These are phyloP conservation scores for Mycena rosella DNA, from an alignment of 768 basidiomycete genomes.

Conservation along the genomic window DNA sequence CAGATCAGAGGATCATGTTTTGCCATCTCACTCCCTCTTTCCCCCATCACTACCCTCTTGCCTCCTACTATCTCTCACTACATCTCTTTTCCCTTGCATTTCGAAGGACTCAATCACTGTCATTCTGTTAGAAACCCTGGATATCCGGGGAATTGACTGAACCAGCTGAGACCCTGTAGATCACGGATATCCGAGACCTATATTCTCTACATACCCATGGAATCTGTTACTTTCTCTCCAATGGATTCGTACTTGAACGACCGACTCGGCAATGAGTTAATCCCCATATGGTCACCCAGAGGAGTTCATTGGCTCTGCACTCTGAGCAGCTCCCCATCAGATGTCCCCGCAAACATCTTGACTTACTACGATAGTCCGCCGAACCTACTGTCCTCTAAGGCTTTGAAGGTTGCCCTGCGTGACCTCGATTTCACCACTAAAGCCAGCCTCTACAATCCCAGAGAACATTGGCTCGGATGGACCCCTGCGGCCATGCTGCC, in stretches of 20 bases:
- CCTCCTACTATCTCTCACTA: not conserved
- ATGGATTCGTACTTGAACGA: no score
- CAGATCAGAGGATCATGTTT: no score
- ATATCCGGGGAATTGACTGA: not conserved
- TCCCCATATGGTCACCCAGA: no score
- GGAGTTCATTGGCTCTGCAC: no score
- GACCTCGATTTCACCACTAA: not conserved
- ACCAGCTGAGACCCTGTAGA: not conserved
- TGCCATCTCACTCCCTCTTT: not conserved
- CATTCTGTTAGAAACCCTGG: not conserved
- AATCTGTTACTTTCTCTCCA: not conserved
- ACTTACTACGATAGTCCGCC: no score
- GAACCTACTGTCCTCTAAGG: no score
- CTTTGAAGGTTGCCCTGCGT: no score
- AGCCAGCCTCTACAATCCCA: not conserved
- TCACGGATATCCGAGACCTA: not conserved
- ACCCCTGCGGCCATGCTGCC: not conserved
- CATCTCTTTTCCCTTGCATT: not conserved
- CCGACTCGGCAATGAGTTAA: no score
- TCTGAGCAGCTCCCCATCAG: no score
- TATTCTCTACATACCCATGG: not conserved
- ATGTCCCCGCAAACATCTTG: no score
- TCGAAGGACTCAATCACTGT: not conserved
- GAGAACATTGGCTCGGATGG: not conserved
- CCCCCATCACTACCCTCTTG: not conserved